Conservation (phyloP, 805 yeast genomes). For the Saturnispora saitoi region DNA sequence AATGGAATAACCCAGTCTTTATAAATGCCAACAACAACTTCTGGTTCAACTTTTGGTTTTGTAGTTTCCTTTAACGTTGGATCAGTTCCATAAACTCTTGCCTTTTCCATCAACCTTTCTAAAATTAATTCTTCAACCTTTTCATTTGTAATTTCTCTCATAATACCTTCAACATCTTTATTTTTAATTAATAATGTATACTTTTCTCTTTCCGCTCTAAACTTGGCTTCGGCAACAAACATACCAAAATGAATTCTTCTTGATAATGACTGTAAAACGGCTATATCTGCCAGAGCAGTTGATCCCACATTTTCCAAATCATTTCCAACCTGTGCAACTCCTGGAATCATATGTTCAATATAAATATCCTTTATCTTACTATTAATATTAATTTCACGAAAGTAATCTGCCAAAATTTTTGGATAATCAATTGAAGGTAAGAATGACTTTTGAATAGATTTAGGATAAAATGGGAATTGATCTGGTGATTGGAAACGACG, state of each 20-base stretch:
- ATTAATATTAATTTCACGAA: slow-evolving; percentile 71
- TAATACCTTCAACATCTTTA: slow-evolving; percentile 64
- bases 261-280: slow-evolving; percentile 77
- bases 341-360: slow-evolving; percentile 66
- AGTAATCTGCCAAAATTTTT: slow-evolving; percentile 62
- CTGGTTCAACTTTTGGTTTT: slow-evolving; percentile 73
- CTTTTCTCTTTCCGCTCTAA: slow-evolving; percentile 51
- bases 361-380: slow-evolving; percentile 58
- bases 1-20: slow-evolving; percentile 85
- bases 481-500: slow-evolving; percentile 93
- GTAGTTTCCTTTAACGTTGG: slow-evolving; percentile 66
- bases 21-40: slow-evolving; percentile 73
- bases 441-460: slow-evolving; percentile 50
- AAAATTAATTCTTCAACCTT: slow-evolving; percentile 82
- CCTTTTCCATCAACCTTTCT: slow-evolving; percentile 70
- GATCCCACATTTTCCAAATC: slow-evolving; percentile 85
- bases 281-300: slow-evolving; percentile 77
- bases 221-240: slow-evolving; percentile 96
- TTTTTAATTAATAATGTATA: slow-evolving; percentile 58
- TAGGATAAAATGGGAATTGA: slow-evolving; percentile 82
- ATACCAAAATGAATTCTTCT: slow-evolving; percentile 94
- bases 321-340: slow-evolving; percentile 60
- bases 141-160: slow-evolving; percentile 72
- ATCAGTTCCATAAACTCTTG: slow-evolving; percentile 79
- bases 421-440: slow-evolving; percentile 79